phyloP scores from a whole-genome alignment of 352 stramenopile genomes.

The Pythium dissimile region DNA sequence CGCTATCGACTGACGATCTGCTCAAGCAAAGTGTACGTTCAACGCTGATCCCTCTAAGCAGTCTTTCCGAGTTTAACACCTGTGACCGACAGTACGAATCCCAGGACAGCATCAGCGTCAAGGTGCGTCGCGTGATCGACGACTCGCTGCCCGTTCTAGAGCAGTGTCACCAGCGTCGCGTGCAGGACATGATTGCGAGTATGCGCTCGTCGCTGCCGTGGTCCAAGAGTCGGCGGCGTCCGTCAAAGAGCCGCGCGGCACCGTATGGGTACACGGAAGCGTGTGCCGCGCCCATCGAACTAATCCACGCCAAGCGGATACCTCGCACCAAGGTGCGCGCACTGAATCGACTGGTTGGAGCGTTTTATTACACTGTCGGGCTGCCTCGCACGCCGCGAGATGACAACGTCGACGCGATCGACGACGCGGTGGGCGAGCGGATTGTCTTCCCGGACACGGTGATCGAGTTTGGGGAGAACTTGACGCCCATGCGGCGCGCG shows the following conservation, averaged over 20 bases:
- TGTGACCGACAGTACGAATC: conserved; percentile 15
- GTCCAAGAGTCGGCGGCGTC: neutral
- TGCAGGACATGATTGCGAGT: conserved; percentile 29
- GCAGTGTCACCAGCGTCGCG: conserved; percentile 37
- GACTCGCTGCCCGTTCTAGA: conserved; percentile 31
- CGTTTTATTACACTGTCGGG: conserved; percentile 20
- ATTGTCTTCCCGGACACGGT: conserved; percentile 48
- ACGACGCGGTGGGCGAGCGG: conserved; percentile 14
- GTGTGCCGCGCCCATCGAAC: conserved; percentile 19
- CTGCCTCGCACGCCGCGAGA: neutral
- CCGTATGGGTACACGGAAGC: conserved; percentile 13
- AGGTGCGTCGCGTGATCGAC: conserved; percentile 31
- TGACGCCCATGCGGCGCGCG: conserved; percentile 42
- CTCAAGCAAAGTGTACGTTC: conserved; percentile 5
- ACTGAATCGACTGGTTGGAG: conserved; percentile 12
- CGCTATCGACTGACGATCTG: conserved; percentile 4
- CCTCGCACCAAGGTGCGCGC: neutral
- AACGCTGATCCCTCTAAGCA: too few relatives aligned
- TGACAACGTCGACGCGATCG: neutral
- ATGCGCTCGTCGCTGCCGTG: conserved; percentile 32
- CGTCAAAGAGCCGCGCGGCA: too few relatives aligned
- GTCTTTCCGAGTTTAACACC: too few relatives aligned
- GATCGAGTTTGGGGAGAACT: conserved; percentile 38
- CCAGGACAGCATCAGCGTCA: conserved; percentile 29
- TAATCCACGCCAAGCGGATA: conserved; percentile 12